These are phyloP conservation scores for Juglanconis juglandina DNA, from an alignment of 2,329 filamentous ascomycete species.

Conservation along the genomic window DNA sequence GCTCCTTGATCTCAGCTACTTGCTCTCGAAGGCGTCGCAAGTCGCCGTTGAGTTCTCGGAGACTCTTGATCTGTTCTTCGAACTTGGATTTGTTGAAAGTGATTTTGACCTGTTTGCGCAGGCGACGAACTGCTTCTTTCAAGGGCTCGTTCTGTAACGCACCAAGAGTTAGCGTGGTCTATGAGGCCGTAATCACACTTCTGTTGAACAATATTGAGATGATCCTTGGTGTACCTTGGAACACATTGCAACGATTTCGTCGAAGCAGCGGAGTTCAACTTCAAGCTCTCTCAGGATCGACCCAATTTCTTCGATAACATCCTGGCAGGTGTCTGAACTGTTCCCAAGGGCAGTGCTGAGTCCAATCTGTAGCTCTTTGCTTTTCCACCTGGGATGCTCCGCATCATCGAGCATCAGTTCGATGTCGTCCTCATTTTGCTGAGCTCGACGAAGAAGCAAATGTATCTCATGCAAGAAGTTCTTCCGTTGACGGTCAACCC, in stretches of 20 bases:
- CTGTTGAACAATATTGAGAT: background rate
- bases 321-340: background rate
- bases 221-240: background rate
- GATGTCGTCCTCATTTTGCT: background rate
- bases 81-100: background rate
- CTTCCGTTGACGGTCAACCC: background rate
- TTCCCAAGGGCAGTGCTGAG: background rate
- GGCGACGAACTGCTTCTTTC: background rate
- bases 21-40: constrained; percentile 1
- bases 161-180: no score
- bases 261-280: background rate
- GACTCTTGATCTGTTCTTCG: background rate
- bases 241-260: background rate
- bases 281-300: background rate
- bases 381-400: background rate
- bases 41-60: background rate
- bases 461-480: constrained; percentile 4
- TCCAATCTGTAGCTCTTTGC: background rate
- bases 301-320: background rate
- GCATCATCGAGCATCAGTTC: constrained; percentile 1
- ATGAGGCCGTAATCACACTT: background rate
- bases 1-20: background rate
- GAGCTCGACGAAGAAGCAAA: background rate
- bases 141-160: background rate
- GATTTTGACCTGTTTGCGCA: background rate